phyloP scores from a whole-genome alignment of 495 filamentous ascomycete genomes.

The Aspergillus bridgeri region DNA sequence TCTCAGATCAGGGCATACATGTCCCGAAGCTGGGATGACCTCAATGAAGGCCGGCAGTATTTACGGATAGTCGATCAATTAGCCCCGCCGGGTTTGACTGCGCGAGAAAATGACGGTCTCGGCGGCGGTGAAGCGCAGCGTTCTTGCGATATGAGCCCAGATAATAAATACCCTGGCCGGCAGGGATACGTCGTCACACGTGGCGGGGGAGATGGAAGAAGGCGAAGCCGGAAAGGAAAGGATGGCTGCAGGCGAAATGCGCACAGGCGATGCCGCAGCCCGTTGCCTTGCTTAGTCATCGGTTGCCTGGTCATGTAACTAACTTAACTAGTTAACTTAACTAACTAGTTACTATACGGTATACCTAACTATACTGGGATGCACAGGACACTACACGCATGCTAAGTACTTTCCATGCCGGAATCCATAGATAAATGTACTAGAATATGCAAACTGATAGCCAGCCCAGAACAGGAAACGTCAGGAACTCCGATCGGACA shows the following conservation, averaged over 20 bases:
- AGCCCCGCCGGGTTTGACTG: neutral
- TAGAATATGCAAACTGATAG: neutral
- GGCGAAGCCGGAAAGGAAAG: neutral
- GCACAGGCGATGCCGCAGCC: neutral
- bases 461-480: neutral
- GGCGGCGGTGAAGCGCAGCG: neutral
- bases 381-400: neutral
- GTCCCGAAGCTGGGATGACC: neutral
- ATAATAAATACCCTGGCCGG: neutral
- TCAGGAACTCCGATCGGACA: neutral
- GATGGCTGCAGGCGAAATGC: neutral
- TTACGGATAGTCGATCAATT: neutral
- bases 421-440: neutral
- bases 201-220: neutral
- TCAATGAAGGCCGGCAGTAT: neutral
- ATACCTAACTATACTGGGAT: too few species aligned
- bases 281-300: neutral
- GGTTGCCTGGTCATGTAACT: too few species aligned
- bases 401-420: neutral
- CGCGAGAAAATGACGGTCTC: neutral
- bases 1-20: neutral
- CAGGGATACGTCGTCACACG: neutral
- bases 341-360: too few species aligned
- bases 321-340: too few species aligned
- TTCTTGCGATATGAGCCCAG: neutral